Percentiles rank a stretch among this genome's conserved stretches.
Evolutionary conservation across 768 basidiomycete species (phyloP).

Genomic region (Roridomyces roridus): DNA sequence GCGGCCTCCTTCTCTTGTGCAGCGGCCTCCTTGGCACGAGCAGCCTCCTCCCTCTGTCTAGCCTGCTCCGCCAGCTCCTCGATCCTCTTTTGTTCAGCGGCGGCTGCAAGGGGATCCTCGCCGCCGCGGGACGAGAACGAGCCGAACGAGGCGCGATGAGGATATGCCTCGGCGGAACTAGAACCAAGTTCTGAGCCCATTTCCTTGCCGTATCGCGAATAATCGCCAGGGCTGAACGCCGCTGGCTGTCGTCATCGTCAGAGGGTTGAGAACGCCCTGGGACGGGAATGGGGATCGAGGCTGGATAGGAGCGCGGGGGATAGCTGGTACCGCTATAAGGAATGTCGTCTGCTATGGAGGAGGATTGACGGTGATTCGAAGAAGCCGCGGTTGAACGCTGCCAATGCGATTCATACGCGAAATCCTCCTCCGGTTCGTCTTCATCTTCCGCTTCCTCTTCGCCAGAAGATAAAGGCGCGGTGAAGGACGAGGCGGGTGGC

Average conservation of each 20-base stretch:
- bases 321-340: background rate
- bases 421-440: background rate
- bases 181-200: background rate
- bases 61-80: slow-evolving; percentile 12
- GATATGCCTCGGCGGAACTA: background rate
- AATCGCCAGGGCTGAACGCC: slow-evolving; percentile 12
- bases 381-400: no score
- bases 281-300: slow-evolving; percentile 7
- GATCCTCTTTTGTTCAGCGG: slow-evolving; percentile 4
- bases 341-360: no score
- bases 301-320: background rate
- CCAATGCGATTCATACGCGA: background rate
- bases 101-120: no score
- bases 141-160: background rate
- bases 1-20: slow-evolving; percentile 7
- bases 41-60: slow-evolving; percentile 10
- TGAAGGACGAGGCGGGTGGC: background rate
- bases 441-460: slow-evolving; percentile 6
- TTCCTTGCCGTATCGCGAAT: slow-evolving; percentile 7
- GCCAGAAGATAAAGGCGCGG: slow-evolving; percentile 19
- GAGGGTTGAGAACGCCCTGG: background rate
- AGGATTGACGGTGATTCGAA: background rate
- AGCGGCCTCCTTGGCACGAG: no score
- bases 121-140: slow-evolving; percentile 9
- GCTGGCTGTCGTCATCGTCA: background rate